Base-by-base conservation (phyloP, 306 rosid species). In the Rosa persica region DNA sequence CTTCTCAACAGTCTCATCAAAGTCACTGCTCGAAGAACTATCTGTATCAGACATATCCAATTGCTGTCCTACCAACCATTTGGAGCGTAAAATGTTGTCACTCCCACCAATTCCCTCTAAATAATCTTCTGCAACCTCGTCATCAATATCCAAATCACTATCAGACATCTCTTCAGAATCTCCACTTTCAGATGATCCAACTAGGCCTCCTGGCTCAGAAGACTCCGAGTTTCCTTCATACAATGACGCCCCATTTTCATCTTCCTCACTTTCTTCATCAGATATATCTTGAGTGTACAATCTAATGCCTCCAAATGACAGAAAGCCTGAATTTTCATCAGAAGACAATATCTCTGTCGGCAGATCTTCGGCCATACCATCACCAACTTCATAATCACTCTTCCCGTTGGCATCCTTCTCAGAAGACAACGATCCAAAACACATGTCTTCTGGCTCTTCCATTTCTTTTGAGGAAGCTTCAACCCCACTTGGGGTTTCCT, bases 71-170 rank as follows among this genome's bases (percentile, higher is more conserved):
- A 87, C 83, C 89, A 95, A 85, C 97, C 95, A 91, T 87, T 95
- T 91, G 71, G 93, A 79, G 74, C 83, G 85, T 55, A 93, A 76
- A 76, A 95, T 78, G 78, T 83, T 86, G 40, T 84, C 90, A 47
- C 90, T 79, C 43, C 98, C 98, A 73, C 98, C 98, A 88, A 92
- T 90, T 70, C 98, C 98, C 83, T 87, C 93, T 67, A 92, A 65
- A 83, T 95, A 95, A 84, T 95, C 98, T 82, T 87, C 80, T 30
- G 90, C 98, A 81, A 92, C 91, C 78, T 87, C 96, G 0, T 89
- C 98, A 70, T 95, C 98, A 75, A 95, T 81, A 76, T 91, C 98
- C 69, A 91, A 92, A 87, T 82, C 93, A 86, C 83, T 81, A 74
- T 83, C 94, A 86, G 89, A 90, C 47, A 83, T 76, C 75, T 84